phyloP scores from a whole-genome alignment of 2,329 filamentous ascomycete genomes.

The Colletotrichum lupini region DNA sequence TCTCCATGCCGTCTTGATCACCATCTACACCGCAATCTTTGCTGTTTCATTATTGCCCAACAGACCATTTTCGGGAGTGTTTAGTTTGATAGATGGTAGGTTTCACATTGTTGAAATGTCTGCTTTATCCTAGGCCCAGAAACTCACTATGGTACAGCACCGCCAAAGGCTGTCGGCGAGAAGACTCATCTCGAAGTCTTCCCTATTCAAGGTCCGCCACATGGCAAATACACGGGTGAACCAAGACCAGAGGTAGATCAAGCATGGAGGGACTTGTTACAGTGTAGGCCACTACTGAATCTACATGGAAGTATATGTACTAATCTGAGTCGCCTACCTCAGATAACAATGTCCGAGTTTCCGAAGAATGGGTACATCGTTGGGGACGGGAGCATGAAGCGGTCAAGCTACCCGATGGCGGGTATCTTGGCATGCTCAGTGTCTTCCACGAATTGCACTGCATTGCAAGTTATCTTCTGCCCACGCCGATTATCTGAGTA shows the following conservation, averaged over 20 bases:
- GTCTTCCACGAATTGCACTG: constrained; percentile 34
- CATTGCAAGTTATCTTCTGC: constrained; percentile 1
- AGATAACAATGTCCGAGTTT: constrained; percentile 34
- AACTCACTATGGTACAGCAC: constrained; percentile 10
- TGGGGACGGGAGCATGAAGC: constrained; percentile 32
- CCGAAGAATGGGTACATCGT: constrained; percentile 28
- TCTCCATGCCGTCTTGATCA: constrained; percentile 13
- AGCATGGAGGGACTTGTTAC: constrained; percentile 30
- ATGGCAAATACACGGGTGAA: constrained; percentile 28
- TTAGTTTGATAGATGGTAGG: constrained; percentile 28
- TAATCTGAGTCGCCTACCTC: not conserved
- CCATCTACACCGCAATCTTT: constrained; percentile 19
- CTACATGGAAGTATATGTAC: rapidly evolving
- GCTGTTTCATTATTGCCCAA: not conserved
- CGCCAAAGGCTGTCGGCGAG: constrained; percentile 11
- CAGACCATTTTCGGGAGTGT: not conserved
- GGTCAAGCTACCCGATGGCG: constrained; percentile 29
- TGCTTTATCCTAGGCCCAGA: too few relatives aligned
- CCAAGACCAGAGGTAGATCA: constrained; percentile 30
- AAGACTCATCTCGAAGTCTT: constrained; percentile 29
- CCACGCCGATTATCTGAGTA: not conserved
- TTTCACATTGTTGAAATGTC: not conserved
- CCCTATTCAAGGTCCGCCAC: constrained; percentile 31
- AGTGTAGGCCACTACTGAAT: not conserved
- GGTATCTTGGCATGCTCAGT: constrained; percentile 34